Evolutionary conservation across 306 rosid genomes (phyloP).

Genomic region (Parietaria judaica): DNA sequence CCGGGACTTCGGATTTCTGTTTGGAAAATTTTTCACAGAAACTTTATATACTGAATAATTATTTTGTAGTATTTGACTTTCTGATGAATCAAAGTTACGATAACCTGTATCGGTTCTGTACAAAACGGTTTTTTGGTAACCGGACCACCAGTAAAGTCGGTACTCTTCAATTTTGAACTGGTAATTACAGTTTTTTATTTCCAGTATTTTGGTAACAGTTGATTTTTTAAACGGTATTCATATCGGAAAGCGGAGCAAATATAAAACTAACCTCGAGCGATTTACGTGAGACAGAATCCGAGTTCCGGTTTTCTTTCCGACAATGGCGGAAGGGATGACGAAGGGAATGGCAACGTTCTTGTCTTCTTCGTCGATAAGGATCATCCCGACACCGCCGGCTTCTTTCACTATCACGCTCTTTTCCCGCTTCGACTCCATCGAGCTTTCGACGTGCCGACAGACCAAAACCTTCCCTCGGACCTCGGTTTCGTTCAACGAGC

Average conservation of each 20-base stretch:
- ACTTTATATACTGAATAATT: background rate
- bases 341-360: slow-evolving; percentile 54
- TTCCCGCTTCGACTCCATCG: slow-evolving; percentile 52
- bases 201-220: too few relatives aligned
- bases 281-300: slow-evolving; percentile 43
- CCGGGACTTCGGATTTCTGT: slow-evolving; percentile 43
- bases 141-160: too few relatives aligned
- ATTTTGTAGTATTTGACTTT: slow-evolving; percentile 2
- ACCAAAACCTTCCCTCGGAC: slow-evolving; percentile 69
- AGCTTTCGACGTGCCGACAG: slow-evolving; percentile 55
- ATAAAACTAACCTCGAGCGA: slow-evolving; percentile 38
- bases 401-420: slow-evolving; percentile 55
- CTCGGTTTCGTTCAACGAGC: slow-evolving; percentile 64
- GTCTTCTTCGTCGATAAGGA: slow-evolving; percentile 56
- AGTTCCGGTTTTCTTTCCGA: slow-evolving; percentile 37
- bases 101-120: too few relatives aligned
- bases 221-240: too few relatives aligned
- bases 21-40: background rate
- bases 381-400: slow-evolving; percentile 75
- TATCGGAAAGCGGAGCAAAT: background rate
- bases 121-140: too few relatives aligned
- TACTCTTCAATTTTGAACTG: too few relatives aligned
- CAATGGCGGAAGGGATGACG: slow-evolving; percentile 60
- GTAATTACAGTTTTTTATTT: too few relatives aligned
- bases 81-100: background rate